phyloP scores from a whole-genome alignment of 148 eudicot genomes.

The Cornus suecica region DNA sequence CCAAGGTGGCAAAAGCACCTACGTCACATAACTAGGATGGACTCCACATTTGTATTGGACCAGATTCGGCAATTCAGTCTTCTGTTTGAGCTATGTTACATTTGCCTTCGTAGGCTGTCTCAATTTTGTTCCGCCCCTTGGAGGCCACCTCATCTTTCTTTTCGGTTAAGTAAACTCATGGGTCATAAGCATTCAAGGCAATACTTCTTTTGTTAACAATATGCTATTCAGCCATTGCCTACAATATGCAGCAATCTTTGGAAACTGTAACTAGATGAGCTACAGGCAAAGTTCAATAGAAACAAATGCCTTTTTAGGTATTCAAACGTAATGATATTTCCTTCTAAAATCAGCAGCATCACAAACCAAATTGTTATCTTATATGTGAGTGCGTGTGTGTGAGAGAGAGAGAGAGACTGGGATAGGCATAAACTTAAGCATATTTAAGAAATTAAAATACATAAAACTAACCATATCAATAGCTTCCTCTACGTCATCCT shows the following conservation, averaged over 20 bases:
- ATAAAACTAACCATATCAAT: slow-evolving; percentile 70
- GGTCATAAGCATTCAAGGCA: neutral
- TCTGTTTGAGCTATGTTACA: neutral
- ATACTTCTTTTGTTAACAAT: neutral
- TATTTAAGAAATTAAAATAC: neutral
- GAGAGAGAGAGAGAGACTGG: neutral
- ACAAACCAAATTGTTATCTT: neutral
- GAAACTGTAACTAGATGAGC: neutral
- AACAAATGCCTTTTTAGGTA: neutral
- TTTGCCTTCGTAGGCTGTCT: neutral
- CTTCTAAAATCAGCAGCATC: neutral
- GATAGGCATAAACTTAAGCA: neutral
- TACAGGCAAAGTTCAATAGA: neutral
- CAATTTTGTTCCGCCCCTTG: slow-evolving; percentile 1
- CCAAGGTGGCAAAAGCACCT: neutral
- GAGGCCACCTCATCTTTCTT: neutral
- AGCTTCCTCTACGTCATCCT: slow-evolving; percentile 88
- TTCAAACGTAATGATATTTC: neutral
- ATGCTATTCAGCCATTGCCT: neutral
- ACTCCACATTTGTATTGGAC: neutral
- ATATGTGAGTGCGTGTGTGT: neutral
- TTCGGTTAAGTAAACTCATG: neutral
- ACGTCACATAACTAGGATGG: neutral
- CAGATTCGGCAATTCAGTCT: neutral
- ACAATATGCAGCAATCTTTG: neutral